Base-by-base conservation (phyloP, 2,329 filamentous ascomycete species). In the Phyllosticta citrichinensis region DNA sequence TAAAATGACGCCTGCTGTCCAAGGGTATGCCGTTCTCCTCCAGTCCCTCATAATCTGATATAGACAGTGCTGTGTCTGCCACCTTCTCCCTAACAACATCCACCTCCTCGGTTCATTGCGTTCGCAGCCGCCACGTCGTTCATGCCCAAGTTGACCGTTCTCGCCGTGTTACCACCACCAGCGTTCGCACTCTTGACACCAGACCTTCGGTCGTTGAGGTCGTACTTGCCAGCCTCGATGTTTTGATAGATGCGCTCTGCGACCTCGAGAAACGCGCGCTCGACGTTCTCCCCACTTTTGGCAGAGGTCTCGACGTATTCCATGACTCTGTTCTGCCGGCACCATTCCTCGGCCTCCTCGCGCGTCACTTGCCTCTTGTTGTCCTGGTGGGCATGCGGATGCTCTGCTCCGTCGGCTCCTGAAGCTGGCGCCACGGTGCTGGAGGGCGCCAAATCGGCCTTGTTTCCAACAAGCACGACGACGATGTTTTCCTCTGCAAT, bases 401-500 rank as follows among this genome's bases (percentile, higher is more conserved):
- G 52, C 9, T 67, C 69, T 47, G 40, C 40, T n/a, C 40, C 40
- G 1, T 63, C 67, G 8, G 27, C 40, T 30, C 55, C 60, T 14
- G 52, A 20, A 20, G 61, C 50, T 24, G 57, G 57, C 56, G 68
- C 66, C 24, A 76, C 74, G 60, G 69, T 77, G 62, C 66, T 77
- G 66, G 67, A 73, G 66, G 63, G 73, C 64, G 88, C 85, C 52
- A 97, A 80, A 75, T 99, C 94, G 35, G 85, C 85, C 76, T 99
- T 99, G 77, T 99, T 99, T 52, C 94, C 94, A 5, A 99, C 94
- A 5, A 99, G 79, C 20, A 99, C 87, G 17, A 97, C 89, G 54
- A 97, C 89, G 65, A 97, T 97, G 69, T 94, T 89, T 24, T 94
- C 90, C 75, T 97, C 94, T 56, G 94, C 94, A 68, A 97, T 97